Conservation (phyloP, 73 alveolate genomes). For the Halteria grandinella region DNA sequence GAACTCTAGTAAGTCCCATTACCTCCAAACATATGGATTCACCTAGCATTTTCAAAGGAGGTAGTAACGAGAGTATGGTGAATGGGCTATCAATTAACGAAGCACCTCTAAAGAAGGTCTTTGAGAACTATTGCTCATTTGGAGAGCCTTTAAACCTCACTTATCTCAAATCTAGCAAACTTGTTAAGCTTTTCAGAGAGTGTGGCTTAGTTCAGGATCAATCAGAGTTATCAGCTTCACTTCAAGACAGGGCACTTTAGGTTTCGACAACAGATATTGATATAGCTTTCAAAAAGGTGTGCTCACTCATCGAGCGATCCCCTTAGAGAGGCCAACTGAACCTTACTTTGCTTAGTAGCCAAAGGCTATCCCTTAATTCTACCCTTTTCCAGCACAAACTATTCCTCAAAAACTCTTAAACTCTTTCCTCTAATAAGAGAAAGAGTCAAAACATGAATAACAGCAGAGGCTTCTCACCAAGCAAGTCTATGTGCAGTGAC, state of each 20-base stretch:
- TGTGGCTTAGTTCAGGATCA: conserved; percentile 9
- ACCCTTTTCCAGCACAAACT: not conserved
- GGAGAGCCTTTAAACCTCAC: conserved; percentile 53
- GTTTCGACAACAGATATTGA: conserved; percentile 22
- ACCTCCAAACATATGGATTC: not conserved
- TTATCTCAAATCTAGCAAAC: conserved; percentile 30
- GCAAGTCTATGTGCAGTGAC: not conserved
- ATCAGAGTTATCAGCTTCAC: not conserved
- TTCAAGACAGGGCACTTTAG: conserved; percentile 26
- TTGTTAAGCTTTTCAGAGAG: conserved; percentile 32
- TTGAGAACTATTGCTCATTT: conserved; percentile 47
- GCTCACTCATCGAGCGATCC: too few relatives aligned
- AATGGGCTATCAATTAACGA: not conserved
- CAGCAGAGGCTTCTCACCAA: not conserved
- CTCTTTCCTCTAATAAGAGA: not conserved
- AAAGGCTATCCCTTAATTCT: not conserved
- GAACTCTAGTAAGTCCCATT: not conserved
- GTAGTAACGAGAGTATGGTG: too few relatives aligned
- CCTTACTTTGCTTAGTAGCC: too few relatives aligned
- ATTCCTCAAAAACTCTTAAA: conserved; percentile 3
- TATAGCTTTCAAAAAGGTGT: not conserved
- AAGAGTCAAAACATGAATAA: not conserved
- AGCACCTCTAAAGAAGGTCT: conserved; percentile 39
- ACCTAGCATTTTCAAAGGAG: not conserved
- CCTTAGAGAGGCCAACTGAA: too few relatives aligned